phyloP scores from a whole-genome alignment of 495 filamentous ascomycete species.

The Annulohypoxylon bovei region DNA sequence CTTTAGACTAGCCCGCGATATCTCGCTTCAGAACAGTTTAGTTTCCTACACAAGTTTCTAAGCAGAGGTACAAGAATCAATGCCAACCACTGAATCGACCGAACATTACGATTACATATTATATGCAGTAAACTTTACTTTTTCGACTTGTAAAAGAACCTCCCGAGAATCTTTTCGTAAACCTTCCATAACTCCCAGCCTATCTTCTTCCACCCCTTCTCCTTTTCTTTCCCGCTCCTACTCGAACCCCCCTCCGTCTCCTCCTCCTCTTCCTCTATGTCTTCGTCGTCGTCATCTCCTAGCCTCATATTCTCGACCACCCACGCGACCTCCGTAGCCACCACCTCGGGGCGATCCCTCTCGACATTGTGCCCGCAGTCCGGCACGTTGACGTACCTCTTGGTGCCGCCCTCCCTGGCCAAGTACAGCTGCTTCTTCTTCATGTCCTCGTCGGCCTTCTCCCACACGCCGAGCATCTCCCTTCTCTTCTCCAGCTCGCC shows the following conservation, averaged over 20 bases:
- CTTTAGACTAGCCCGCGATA: too few species aligned
- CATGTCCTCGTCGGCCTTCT: conserved; percentile 50
- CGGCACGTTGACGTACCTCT: conserved; percentile 51
- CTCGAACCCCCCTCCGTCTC: background rate
- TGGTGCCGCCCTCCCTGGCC: conserved; percentile 38
- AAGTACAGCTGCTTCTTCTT: conserved; percentile 59
- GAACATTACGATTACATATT: background rate
- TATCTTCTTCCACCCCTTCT: background rate
- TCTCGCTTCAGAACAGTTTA: too few species aligned
- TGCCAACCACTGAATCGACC: background rate
- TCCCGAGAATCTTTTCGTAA: background rate
- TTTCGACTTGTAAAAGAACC: background rate
- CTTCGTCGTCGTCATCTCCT: background rate
- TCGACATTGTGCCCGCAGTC: conserved; percentile 64
- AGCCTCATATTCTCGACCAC: conserved; percentile 47
- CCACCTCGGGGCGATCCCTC: conserved; percentile 57
- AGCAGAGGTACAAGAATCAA: background rate
- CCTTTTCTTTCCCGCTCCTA: background rate
- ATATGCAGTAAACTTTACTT: background rate
- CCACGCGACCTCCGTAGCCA: conserved; percentile 59
- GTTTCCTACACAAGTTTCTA: too few species aligned
- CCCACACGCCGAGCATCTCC: conserved; percentile 52
- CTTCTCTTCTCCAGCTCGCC: conserved; percentile 8
- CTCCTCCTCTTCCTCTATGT: background rate
- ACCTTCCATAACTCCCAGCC: conserved; percentile 11